phyloP scores from a whole-genome alignment of 2,329 filamentous ascomycete species.

The Grosmannia huntii region DNA sequence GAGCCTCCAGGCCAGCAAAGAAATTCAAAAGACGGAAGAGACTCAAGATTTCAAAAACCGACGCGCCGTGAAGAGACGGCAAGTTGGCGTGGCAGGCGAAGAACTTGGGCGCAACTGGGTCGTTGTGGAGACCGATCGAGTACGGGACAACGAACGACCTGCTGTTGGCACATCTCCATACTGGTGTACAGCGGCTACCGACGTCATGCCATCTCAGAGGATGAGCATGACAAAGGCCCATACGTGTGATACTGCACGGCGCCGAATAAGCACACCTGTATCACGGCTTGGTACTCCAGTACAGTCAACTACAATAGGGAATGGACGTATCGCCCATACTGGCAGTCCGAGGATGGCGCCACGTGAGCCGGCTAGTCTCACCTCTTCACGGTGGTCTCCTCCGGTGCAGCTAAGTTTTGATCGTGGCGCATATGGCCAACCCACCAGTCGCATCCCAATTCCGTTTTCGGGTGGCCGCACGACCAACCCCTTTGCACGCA shows the following conservation, averaged over 20 bases:
- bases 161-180: slow-evolving; percentile 6
- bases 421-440: not conserved
- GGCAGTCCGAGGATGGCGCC: slow-evolving; percentile 29
- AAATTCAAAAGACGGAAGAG: not conserved
- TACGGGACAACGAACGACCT: not conserved
- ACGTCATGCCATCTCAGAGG: slow-evolving; percentile 3
- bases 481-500: slow-evolving; percentile 8
- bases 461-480: slow-evolving; percentile 7
- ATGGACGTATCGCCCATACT: slow-evolving; percentile 29
- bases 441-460: slow-evolving; percentile 31
- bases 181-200: too few species aligned
- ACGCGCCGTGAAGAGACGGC: slow-evolving; percentile 39
- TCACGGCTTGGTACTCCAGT: slow-evolving; percentile 20
- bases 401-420: slow-evolving; percentile 9
- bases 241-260: slow-evolving; percentile 23
- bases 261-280: slow-evolving; percentile 31
- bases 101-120: slow-evolving; percentile 60
- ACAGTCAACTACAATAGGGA: slow-evolving; percentile 2
- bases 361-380: slow-evolving; percentile 39
- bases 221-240: slow-evolving; percentile 4
- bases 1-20: too few species aligned
- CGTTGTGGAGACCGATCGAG: slow-evolving; percentile 36
- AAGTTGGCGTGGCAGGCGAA: slow-evolving; percentile 36
- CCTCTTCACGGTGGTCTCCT: slow-evolving; percentile 31
- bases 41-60: slow-evolving; percentile 4